Conservation (phyloP, 331 rosid genomes). For the Quercus tomentella region DNA sequence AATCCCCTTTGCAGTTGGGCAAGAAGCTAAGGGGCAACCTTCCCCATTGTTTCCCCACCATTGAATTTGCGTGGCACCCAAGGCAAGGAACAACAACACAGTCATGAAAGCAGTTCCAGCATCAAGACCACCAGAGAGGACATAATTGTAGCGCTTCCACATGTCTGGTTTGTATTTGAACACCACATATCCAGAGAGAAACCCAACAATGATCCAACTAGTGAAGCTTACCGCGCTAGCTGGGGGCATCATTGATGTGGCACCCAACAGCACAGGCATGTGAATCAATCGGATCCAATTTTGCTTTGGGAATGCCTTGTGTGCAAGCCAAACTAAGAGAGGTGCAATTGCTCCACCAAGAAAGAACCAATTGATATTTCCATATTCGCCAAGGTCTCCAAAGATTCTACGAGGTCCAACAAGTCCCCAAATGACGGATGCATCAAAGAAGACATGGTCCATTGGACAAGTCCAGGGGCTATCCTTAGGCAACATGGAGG, state of each 20-base stretch:
- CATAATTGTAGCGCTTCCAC: constrained; percentile 77
- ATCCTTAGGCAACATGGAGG: constrained; percentile 34
- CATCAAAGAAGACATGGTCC: constrained; percentile 70
- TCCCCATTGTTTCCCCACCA: constrained; percentile 81
- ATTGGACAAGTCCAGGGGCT: constrained; percentile 92
- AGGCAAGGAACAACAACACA: constrained; percentile 49
- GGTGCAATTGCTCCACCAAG: constrained; percentile 71
- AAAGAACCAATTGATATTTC: constrained; percentile 62
- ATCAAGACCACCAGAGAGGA: constrained; percentile 75
- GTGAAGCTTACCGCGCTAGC: constrained; percentile 67
- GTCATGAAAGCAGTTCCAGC: constrained; percentile 88
- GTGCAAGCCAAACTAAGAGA: constrained; percentile 63
- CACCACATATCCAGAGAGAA: constrained; percentile 51
- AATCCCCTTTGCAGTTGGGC: constrained; percentile 70
- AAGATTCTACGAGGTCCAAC: constrained; percentile 81
- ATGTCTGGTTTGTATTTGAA: constrained; percentile 41
- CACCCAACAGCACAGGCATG: constrained; percentile 72
- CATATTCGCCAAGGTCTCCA: constrained; percentile 72
- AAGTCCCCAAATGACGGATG: constrained; percentile 82
- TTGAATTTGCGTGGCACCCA: constrained; percentile 35
- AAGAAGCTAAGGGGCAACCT: constrained; percentile 73
- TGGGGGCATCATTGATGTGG: constrained; percentile 80
- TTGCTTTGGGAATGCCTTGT: constrained; percentile 52
- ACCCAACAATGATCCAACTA: constrained; percentile 61
- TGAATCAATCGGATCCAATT: constrained; percentile 55